Percentiles rank a stretch among this genome's conserved stretches.
Conservation (phyloP, 768 basidiomycete species). For the Tylopilus cervinicoccineus region DNA sequence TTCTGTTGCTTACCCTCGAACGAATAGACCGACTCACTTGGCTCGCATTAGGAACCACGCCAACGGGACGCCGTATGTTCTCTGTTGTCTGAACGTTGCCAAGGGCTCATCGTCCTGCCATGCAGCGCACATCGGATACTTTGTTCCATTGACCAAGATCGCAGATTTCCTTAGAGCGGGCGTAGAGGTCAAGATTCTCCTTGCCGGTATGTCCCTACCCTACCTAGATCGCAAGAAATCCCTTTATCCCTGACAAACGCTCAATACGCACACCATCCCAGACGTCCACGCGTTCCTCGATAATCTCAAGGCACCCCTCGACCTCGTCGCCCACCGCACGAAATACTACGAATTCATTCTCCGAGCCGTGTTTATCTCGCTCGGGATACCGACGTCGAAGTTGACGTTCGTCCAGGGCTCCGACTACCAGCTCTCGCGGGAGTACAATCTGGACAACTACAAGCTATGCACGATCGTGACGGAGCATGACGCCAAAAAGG, state of each 20-base stretch:
- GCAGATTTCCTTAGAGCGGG: slow-evolving; percentile 93
- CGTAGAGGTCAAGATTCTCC: slow-evolving; percentile 81
- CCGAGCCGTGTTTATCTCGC: slow-evolving; percentile 76
- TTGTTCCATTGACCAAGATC: slow-evolving; percentile 91
- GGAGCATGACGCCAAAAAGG: slow-evolving; percentile 97
- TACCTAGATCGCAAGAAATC: background rate
- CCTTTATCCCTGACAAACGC: background rate
- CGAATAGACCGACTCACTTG: background rate
- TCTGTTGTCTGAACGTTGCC: background rate
- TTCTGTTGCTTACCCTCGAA: background rate
- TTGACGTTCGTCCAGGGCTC: slow-evolving; percentile 86
- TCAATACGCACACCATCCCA: slow-evolving; percentile 29
- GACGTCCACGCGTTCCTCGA: slow-evolving; percentile 98
- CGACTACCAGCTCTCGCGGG: slow-evolving; percentile 84
- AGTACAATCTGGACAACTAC: slow-evolving; percentile 96
- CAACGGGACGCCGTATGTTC: slow-evolving; percentile 87
- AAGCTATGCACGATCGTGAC: slow-evolving; percentile 85
- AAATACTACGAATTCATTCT: slow-evolving; percentile 88
- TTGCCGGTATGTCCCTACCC: slow-evolving; percentile 56
- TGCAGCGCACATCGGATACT: slow-evolving; percentile 94
- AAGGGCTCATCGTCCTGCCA: background rate
- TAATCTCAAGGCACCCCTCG: slow-evolving; percentile 92
- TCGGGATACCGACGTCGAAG: slow-evolving; percentile 86
- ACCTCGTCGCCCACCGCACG: slow-evolving; percentile 82
- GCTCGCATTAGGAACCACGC: slow-evolving; percentile 67